Conservation (phyloP, 2,329 filamentous ascomycete species). For the Apiospora phragmitis region DNA sequence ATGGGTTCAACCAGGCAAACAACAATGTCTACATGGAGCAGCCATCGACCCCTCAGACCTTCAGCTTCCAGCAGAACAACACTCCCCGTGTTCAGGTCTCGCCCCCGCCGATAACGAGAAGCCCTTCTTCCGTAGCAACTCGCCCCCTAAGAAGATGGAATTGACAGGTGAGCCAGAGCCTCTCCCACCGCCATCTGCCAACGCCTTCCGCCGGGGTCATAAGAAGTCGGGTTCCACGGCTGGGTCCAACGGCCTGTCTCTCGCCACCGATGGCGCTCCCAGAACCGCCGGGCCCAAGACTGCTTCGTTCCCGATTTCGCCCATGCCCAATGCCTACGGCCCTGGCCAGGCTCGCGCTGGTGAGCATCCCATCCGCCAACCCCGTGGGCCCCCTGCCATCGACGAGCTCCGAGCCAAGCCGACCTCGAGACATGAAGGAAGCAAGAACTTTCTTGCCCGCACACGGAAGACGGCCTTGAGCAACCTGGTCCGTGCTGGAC, state of each 20-base stretch:
- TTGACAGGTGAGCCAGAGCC: conserved; percentile 69
- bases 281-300: conserved; percentile 74
- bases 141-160: conserved; percentile 65
- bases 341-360: conserved; percentile 91
- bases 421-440: conserved; percentile 90
- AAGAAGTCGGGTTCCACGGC: conserved; percentile 80
- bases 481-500: conserved; percentile 86
- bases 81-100: conserved; percentile 80
- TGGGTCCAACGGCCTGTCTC: conserved; percentile 57
- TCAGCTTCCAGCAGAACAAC: conserved; percentile 46
- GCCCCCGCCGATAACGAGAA: conserved; percentile 61
- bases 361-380: conserved; percentile 91
- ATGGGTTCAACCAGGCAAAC: conserved; percentile 35
- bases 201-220: conserved; percentile 90
- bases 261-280: conserved; percentile 45
- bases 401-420: conserved; percentile 90
- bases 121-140: conserved; percentile 60
- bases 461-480: conserved; percentile 89
- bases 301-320: conserved; percentile 76
- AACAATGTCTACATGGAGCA: conserved; percentile 42
- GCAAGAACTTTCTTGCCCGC: conserved; percentile 94
- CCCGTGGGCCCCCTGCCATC: conserved; percentile 84
- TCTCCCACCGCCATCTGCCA: conserved; percentile 83
- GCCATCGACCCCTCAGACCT: conserved; percentile 35
- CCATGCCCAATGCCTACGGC: conserved; percentile 76